Base-by-base conservation (phyloP, 345 rosid species). In the Eucalyptus tenuipes region DNA sequence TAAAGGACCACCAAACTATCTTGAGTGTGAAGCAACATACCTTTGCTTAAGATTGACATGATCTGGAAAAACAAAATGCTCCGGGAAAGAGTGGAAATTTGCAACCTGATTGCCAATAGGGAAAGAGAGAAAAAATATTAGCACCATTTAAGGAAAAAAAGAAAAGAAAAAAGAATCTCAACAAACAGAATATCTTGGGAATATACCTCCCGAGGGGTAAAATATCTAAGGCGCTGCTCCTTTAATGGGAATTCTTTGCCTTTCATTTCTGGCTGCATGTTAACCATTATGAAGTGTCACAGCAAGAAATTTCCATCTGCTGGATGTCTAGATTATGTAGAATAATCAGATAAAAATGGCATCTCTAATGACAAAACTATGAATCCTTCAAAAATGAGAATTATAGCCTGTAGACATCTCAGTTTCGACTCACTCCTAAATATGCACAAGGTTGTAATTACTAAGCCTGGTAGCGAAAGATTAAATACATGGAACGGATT, bases 81-180 rank as follows among this genome's bases (percentile, higher is more conserved):
- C 93, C 1, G 99, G 99, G 93, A 97, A 97, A 50, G 99, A 96
- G 92, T 96, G 99, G 90, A 96, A 92, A 91, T 96, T 97, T 7
- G 99, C 99, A 80, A 97, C 98, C 99, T 97, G 85, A 86, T 57
- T 55, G 88, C 87, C 85, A 85, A 84, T 87, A 87, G 79, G 31
- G 44, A 53, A 66, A 68, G 64, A 16, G 9, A 16, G 3, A 29
- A 25, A 33, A 80, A 66, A 57, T 48, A 55, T 49, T 52, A 88
- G 4, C 64, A 37, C 44, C 29, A 86, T 64, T 53, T n/a, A 24
- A n/a, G 64, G 25, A 1, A 52, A 20, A 52, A 47, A 49, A 49
- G 52, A 40, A 80, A 29, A 47, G 44, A 49, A 57, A 40, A 80
- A 29, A 87, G 61, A 90, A 22, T 47, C 50, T 25, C 84, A 49